A percentile compares a stretch with the other conserved stretches of the same genome.
These are phyloP conservation scores for Paramecium bursaria DNA, from an alignment of 73 alveolate genomes.

Conservation along the genomic window DNA sequence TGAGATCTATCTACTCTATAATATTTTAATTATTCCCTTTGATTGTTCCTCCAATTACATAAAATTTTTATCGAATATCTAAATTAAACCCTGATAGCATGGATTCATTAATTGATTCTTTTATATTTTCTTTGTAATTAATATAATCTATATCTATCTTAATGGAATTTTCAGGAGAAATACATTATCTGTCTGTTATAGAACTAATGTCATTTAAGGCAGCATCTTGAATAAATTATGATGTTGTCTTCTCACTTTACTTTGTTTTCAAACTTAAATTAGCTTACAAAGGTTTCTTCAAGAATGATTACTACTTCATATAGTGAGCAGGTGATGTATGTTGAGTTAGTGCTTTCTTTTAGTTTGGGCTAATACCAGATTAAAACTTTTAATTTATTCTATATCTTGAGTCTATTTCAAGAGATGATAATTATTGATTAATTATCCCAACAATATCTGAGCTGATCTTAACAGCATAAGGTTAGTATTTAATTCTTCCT, in stretches of 20 bases:
- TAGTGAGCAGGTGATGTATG: too few relatives aligned
- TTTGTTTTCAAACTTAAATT: too few relatives aligned
- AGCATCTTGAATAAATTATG: too few relatives aligned
- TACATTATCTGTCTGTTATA: conserved; percentile 3
- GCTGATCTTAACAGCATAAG: neutral
- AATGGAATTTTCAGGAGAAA: conserved; percentile 33
- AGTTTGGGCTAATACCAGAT: too few relatives aligned
- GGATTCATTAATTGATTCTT: conserved; percentile 22
- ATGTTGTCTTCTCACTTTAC: too few relatives aligned
- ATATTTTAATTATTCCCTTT: conserved; percentile 36
- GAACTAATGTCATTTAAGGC: conserved; percentile 49
- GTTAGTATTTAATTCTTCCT: neutral
- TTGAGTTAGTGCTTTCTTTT: too few relatives aligned
- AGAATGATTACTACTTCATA: too few relatives aligned
- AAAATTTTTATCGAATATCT: conserved; percentile 32
- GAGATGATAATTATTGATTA: neutral
- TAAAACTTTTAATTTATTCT: too few relatives aligned
- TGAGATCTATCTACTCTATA: conserved; percentile 18
- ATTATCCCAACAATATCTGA: conserved; percentile 1
- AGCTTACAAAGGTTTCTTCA: too few relatives aligned
- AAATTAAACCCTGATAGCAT: neutral
- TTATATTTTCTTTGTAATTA: neutral
- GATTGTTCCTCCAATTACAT: conserved; percentile 13
- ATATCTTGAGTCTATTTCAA: conserved; percentile 48
- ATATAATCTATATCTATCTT: conserved; percentile 2